Percentiles rank a stretch among this genome's conserved stretches.
Conservation (phyloP, 2,329 filamentous ascomycete species). For the Microdochium paspali region DNA sequence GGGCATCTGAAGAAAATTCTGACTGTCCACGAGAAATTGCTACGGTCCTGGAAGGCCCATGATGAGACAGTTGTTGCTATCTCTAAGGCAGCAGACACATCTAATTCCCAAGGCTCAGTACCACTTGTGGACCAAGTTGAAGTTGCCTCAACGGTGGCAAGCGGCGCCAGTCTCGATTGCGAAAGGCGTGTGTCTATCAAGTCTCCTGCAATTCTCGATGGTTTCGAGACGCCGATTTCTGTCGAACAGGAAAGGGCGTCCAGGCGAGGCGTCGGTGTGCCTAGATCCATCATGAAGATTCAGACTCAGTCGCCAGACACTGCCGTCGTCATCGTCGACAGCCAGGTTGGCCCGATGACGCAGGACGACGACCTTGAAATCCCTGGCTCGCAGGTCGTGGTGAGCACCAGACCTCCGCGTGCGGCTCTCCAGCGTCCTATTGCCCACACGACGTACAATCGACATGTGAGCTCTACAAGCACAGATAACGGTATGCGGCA, state of each 20-base stretch:
- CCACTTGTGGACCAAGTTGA: too few relatives aligned
- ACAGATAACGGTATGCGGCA: neutral
- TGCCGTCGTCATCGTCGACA: conserved; percentile 5
- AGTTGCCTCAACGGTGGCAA: too few relatives aligned
- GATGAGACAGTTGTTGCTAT: neutral
- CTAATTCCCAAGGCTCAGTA: neutral
- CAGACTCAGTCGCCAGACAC: neutral
- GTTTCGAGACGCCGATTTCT: conserved; percentile 12
- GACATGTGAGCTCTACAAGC: conserved; percentile 9
- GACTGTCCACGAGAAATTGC: neutral
- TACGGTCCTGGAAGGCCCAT: neutral
- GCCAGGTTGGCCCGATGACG: conserved; percentile 5
- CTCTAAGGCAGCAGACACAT: neutral
- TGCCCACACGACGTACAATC: conserved; percentile 17
- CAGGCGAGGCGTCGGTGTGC: conserved; percentile 12
- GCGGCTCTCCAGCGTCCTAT: conserved; percentile 6
- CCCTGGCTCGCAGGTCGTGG: conserved; percentile 1
- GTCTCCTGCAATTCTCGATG: conserved; percentile 12
- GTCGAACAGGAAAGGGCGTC: conserved; percentile 17
- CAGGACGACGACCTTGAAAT: conserved; percentile 4
- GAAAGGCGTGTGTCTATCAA: conserved; percentile 15
- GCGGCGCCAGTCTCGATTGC: neutral
- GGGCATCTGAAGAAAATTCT: neutral
- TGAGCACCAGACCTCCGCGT: conserved; percentile 6
- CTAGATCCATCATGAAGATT: conserved; percentile 18